A percentile compares a stretch with the other conserved stretches of the same genome.
Evolutionary conservation across 2,329 filamentous ascomycete species (phyloP).

Genomic region (Pseudocercospora cruenta): DNA sequence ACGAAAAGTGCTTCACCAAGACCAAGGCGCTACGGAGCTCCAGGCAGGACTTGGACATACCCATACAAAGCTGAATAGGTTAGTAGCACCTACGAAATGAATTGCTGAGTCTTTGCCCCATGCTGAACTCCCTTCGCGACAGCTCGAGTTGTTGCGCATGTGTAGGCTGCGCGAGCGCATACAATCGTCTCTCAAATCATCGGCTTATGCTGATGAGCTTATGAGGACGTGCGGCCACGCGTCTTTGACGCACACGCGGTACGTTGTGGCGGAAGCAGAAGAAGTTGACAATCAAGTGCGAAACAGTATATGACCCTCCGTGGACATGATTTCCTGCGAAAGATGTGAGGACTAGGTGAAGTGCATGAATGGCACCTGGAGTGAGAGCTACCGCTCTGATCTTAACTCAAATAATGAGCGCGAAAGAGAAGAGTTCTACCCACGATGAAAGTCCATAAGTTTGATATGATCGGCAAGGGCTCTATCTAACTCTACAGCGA

Average conservation of each 20-base stretch:
- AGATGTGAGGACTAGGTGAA: neutral
- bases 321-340: neutral
- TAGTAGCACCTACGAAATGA: neutral
- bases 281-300: neutral
- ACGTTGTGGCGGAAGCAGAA: neutral
- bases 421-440: neutral
- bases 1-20: neutral
- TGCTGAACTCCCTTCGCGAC: neutral
- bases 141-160: neutral
- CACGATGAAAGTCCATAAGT: neutral
- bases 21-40: slow-evolving; percentile 1
- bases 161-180: neutral
- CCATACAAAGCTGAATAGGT: neutral
- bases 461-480: neutral
- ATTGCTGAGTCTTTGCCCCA: neutral
- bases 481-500: neutral
- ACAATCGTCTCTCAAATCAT: neutral
- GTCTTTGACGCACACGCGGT: no score
- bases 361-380: neutral
- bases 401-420: neutral
- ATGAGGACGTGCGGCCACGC: neutral
- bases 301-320: neutral
- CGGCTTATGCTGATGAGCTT: neutral
- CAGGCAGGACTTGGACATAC: neutral
- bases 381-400: neutral